phyloP scores from a whole-genome alignment of 2,329 filamentous ascomycete genomes.

The Achaetomium macrosporum region DNA sequence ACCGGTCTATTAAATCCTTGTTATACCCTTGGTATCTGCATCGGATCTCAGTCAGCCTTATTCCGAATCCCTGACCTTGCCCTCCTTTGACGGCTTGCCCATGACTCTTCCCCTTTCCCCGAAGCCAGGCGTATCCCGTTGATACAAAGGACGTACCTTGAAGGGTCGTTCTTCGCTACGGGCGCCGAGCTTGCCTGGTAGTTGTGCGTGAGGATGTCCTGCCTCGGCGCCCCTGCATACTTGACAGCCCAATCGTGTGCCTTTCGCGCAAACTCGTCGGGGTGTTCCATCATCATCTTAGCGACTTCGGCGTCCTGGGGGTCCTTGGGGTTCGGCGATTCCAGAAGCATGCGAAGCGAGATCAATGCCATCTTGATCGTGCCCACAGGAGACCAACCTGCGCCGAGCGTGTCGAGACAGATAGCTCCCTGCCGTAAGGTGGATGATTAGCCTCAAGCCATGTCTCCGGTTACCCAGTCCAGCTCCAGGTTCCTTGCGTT shows the following conservation, averaged over 20 bases:
- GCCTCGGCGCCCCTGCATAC: constrained; percentile 67
- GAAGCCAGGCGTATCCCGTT: not conserved
- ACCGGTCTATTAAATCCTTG: constrained; percentile 73
- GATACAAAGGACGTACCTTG: constrained; percentile 11
- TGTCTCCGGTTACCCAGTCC: not conserved
- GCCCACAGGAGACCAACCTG: constrained; percentile 90
- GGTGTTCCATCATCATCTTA: constrained; percentile 75
- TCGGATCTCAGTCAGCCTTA: not conserved
- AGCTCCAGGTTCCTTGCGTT: too few relatives aligned
- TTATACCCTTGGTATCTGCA: constrained; percentile 81
- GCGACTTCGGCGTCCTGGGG: constrained; percentile 96
- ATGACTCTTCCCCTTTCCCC: too few relatives aligned
- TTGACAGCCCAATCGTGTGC: constrained; percentile 88
- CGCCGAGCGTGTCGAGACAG: constrained; percentile 85
- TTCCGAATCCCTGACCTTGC: not conserved
- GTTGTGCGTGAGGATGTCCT: constrained; percentile 32
- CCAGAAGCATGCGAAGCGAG: constrained; percentile 87
- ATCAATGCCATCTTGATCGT: constrained; percentile 95
- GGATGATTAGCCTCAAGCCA: not conserved
- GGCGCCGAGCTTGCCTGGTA: constrained; percentile 45
- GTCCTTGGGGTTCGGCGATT: constrained; percentile 89
- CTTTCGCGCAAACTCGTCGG: constrained; percentile 70
- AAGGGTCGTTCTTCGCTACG: constrained; percentile 20
- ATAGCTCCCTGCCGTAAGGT: constrained; percentile 74
- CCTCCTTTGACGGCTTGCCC: too few relatives aligned